phyloP scores from a whole-genome alignment of 202 grass and related monocot genomes.

The Eragrostis tef region DNA sequence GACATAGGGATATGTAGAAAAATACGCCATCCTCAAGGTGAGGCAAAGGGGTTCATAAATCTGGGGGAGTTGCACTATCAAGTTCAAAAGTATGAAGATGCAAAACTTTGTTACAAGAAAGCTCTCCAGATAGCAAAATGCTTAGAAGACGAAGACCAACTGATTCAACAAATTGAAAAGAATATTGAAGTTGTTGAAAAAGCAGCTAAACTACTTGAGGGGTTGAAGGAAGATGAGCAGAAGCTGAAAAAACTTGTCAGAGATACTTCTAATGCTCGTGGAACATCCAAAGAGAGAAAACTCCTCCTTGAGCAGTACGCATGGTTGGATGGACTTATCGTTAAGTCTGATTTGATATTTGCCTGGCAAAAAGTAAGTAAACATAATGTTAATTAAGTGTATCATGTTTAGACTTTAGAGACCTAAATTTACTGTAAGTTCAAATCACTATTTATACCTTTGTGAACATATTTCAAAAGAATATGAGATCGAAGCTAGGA shows the following conservation, averaged over 20 bases:
- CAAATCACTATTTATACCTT: constrained; percentile 7
- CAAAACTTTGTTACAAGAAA: constrained; percentile 77
- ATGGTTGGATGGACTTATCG: constrained; percentile 75
- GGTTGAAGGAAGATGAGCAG: constrained; percentile 74
- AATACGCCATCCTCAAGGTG: constrained; percentile 79
- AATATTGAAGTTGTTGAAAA: constrained; percentile 79
- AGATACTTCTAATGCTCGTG: constrained; percentile 57
- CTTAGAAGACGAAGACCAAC: constrained; percentile 81
- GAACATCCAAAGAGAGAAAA: constrained; percentile 81
- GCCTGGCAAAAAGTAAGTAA: constrained; percentile 88
- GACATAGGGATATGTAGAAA: constrained; percentile 85
- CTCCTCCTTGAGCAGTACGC: constrained; percentile 63
- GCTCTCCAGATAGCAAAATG: constrained; percentile 56
- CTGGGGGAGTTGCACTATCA: constrained; percentile 69
- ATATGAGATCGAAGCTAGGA: too few relatives aligned
- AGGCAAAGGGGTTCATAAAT: constrained; percentile 94
- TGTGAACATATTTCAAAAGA: background rate
- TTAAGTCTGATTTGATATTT: constrained; percentile 61
- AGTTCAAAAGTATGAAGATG: constrained; percentile 67
- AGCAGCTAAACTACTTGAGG: constrained; percentile 64
- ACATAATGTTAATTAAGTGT: constrained; percentile 22
- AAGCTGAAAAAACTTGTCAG: constrained; percentile 81
- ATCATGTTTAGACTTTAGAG: constrained; percentile 16
- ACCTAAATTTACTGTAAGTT: constrained; percentile 25
- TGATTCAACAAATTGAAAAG: constrained; percentile 67